Evolutionary conservation across 2,329 filamentous ascomycete species (phyloP).

Genomic region (Colletotrichum costaricense): DNA sequence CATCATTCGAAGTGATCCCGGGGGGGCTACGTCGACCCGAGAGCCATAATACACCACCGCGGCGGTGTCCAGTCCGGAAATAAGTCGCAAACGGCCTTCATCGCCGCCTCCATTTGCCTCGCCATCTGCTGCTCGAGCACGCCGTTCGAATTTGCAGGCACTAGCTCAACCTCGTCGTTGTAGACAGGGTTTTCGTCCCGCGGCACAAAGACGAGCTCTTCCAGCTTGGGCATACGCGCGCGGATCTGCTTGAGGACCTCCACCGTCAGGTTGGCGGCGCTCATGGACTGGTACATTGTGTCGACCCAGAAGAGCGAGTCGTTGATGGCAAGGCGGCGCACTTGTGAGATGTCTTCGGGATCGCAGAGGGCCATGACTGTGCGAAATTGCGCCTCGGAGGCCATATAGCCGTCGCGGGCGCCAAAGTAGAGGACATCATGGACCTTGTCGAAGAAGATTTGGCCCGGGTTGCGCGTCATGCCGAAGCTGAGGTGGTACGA

Average conservation of each 20-base stretch:
- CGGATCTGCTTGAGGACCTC: conserved; percentile 53
- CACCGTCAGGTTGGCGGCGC: conserved; percentile 51
- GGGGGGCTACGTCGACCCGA: conserved; percentile 20
- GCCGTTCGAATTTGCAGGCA: conserved; percentile 39
- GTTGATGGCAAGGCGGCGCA: conserved; percentile 57
- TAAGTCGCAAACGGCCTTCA: conserved; percentile 45
- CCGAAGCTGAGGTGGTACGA: conserved; percentile 55
- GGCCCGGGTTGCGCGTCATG: conserved; percentile 52
- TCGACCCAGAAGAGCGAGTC: conserved; percentile 54
- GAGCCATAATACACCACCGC: conserved; percentile 50
- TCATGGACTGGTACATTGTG: conserved; percentile 48
- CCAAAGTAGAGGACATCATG: conserved; percentile 62
- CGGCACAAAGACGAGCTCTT: conserved; percentile 58
- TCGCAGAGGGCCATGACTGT: conserved; percentile 56
- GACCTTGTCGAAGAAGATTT: conserved; percentile 54
- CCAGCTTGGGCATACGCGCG: conserved; percentile 50
- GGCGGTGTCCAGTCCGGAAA: conserved; percentile 47
- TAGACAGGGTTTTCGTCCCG: conserved; percentile 49
- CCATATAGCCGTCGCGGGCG: conserved; percentile 56
- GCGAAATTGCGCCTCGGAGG: conserved; percentile 56
- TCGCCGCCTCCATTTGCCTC: conserved; percentile 48
- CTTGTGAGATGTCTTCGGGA: conserved; percentile 51
- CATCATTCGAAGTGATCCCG: background rate
- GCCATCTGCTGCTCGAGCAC: conserved; percentile 48
- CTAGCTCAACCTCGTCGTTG: conserved; percentile 41